Base-by-base conservation (phyloP, 2,329 filamentous ascomycete species). In the Amauroascus niger region DNA sequence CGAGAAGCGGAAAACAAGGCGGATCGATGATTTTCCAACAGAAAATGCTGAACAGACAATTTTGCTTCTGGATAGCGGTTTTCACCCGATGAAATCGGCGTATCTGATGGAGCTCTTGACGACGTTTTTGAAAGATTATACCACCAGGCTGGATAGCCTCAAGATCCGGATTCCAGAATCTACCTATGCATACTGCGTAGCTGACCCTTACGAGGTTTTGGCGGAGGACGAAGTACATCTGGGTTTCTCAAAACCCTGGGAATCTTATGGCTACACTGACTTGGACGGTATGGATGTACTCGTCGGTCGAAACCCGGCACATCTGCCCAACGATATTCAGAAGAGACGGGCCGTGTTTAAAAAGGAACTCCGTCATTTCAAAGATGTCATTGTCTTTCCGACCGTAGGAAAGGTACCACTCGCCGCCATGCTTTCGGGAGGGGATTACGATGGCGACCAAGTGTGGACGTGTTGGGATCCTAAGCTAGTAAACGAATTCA, bases 401-500 rank as follows among this genome's bases (percentile, higher is more conserved):
- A 72, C 71, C 0, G 70, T 64, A 54, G 81, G 81, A 0, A 58
- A 67, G 6, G 72, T 70, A 14, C 77, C 81, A 0, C 65, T 81
- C 0, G 81, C 80, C 0, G 72, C 73, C n/a, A 78, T 80, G 62
- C 66, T 84, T 0, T 81, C 81, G 22, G 81, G 81, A 4, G 81
- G 81, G 7, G 81, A 84, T 60, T 84, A 83, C 55, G 81, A 84
- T 58, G 81, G 81, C 0, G 81, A 84, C 54, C 75, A 66, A 2
- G 70, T 79, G 26, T 83, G 80, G 77, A 62, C 81, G 0, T 81
- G 78, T 60, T 84, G 79, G 79, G 79, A 83, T 49, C 66, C 69
- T 2, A 64, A 64, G 4, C 70, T 84, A 0, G 77, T 79, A 0
- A 55, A 64, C 0, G 68, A 66, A 0, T 84, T 84, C 61, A 56